phyloP scores from a whole-genome alignment of 148 eudicot species.

The Hydrangea macrophylla region DNA sequence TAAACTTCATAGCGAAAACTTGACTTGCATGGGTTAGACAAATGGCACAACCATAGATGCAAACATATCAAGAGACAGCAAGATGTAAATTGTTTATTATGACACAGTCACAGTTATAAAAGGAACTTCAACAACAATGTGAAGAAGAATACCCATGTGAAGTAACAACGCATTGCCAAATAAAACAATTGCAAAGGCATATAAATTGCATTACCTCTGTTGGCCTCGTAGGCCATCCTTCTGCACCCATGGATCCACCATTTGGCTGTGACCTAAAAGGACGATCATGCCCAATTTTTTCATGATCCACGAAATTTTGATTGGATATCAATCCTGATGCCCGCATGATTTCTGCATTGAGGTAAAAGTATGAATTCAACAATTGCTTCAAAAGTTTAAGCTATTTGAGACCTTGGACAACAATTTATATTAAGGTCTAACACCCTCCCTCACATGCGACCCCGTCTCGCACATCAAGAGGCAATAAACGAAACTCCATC shows the following conservation, averaged over 20 bases:
- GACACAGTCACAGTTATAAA: background rate
- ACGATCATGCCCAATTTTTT: conserved; percentile 35
- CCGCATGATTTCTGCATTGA: conserved; percentile 42
- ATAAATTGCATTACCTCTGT: conserved; percentile 27
- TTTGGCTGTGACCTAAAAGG: conserved; percentile 28
- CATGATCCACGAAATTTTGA: conserved; percentile 27
- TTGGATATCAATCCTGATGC: conserved; percentile 26
- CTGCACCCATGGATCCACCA: conserved; percentile 36
- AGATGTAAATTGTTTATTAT: background rate
- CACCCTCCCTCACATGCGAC: too few relatives aligned
- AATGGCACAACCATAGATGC: background rate
- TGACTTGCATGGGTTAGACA: background rate
- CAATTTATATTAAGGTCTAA: too few relatives aligned
- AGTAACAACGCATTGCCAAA: background rate
- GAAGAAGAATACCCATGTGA: background rate
- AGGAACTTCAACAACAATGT: background rate
- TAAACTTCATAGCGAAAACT: background rate
- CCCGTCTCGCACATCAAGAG: too few relatives aligned
- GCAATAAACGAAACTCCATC: too few relatives aligned
- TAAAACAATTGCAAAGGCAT: background rate
- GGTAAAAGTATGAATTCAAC: too few relatives aligned
- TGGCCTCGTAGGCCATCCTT: conserved; percentile 30
- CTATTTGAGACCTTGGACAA: too few relatives aligned
- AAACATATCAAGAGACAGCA: background rate
- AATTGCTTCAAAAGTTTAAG: too few relatives aligned